Evolutionary conservation across 73 alveolate species (phyloP).

Genomic region (Breviolum minutum): DNA sequence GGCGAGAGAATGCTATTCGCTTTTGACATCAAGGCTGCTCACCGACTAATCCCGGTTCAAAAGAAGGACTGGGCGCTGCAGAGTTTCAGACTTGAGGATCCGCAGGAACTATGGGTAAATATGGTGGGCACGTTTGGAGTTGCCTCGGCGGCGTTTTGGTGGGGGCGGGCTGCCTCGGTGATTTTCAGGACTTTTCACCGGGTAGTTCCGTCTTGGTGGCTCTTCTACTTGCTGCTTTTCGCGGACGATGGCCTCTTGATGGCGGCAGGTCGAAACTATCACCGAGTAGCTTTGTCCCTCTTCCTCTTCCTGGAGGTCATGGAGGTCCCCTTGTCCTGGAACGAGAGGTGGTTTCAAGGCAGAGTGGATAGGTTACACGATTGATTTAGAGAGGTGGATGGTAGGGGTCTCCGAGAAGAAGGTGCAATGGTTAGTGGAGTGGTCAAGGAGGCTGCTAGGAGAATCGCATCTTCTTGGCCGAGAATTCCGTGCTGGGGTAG

Average conservation of each 20-base stretch:
- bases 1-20: not conserved
- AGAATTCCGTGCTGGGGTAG: not conserved
- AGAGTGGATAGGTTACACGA: not conserved
- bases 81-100: not conserved
- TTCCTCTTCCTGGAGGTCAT: not conserved
- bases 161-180: not conserved
- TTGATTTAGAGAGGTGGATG: not conserved
- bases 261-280: not conserved
- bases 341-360: not conserved
- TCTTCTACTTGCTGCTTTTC: not conserved
- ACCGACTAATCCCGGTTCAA: not conserved
- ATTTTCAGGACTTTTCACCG: not conserved
- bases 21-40: not conserved
- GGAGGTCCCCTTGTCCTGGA: not conserved
- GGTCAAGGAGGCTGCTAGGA: not conserved
- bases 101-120: not conserved
- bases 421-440: not conserved
- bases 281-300: not conserved
- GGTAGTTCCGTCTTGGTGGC: not conserved
- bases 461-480: not conserved
- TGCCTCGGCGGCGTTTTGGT: not conserved
- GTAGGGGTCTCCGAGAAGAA: not conserved
- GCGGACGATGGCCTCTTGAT: not conserved
- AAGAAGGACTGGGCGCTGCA: constrained; percentile 17
- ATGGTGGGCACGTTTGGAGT: not conserved